phyloP scores from a whole-genome alignment of 345 rosid genomes.

The Rhodamnia rubescens region DNA sequence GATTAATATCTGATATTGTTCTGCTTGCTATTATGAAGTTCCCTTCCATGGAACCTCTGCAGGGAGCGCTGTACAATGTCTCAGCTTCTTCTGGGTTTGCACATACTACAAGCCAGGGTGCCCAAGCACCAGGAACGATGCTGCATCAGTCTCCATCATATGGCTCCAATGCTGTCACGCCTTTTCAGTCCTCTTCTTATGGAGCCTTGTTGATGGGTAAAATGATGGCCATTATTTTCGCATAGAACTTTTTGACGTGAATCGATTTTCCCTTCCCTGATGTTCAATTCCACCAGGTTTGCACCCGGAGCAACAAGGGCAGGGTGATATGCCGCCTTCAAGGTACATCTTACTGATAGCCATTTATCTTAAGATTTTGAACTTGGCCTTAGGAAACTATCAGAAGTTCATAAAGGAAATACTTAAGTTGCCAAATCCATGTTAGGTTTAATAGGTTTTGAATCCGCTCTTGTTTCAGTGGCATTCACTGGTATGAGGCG shows the following conservation, averaged over 20 bases:
- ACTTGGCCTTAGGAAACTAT: background rate
- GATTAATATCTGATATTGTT: background rate
- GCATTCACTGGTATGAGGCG: background rate
- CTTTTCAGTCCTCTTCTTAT: conserved; percentile 19
- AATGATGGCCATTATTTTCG: background rate
- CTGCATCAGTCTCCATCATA: conserved; percentile 25
- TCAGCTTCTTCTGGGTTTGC: conserved; percentile 16
- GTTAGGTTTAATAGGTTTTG: background rate
- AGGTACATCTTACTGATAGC: background rate
- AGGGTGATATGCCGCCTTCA: conserved; percentile 19
- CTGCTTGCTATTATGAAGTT: conserved; percentile 19
- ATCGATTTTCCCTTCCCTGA: background rate
- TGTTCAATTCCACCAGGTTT: conserved; percentile 20
- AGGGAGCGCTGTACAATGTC: conserved; percentile 18
- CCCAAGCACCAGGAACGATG: conserved; percentile 23
- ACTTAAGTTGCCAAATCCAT: background rate
- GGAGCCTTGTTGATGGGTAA: conserved; percentile 28
- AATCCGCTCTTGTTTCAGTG: background rate
- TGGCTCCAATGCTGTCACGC: background rate
- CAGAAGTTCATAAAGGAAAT: background rate
- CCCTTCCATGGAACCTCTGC: conserved; percentile 31
- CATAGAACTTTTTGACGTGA: background rate
- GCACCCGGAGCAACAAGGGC: conserved; percentile 30
- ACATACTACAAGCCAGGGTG: conserved; percentile 11
- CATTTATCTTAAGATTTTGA: background rate